Conservation (phyloP, 2,329 filamentous ascomycete species). For the Cercospora canescens region DNA sequence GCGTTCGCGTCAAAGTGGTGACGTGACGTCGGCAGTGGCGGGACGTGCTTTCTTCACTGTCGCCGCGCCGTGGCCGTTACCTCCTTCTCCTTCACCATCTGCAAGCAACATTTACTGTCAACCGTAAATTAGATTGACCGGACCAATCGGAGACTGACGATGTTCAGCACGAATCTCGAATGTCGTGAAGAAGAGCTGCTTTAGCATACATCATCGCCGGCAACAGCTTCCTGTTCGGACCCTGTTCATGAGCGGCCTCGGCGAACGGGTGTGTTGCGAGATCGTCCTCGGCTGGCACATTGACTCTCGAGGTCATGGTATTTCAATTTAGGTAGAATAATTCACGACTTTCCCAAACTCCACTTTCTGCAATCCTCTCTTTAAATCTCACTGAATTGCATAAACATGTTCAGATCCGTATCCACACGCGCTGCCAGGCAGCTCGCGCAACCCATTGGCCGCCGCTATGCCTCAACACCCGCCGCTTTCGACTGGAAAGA, state of each 20-base stretch:
- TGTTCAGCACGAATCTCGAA: not conserved
- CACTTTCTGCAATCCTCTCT: not conserved
- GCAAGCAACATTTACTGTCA: not conserved
- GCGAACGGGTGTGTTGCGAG: slow-evolving; percentile 4
- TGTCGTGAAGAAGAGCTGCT: not conserved
- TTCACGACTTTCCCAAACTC: not conserved
- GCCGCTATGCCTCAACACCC: slow-evolving; percentile 44
- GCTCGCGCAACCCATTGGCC: slow-evolving; percentile 35
- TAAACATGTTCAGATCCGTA: slow-evolving; percentile 47
- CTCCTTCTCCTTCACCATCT: no score
- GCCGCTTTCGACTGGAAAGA: slow-evolving; percentile 85
- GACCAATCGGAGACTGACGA: not conserved
- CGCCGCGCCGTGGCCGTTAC: not conserved
- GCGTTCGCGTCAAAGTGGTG: slow-evolving; percentile 13
- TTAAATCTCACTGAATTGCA: not conserved
- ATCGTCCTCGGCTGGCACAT: slow-evolving; percentile 13
- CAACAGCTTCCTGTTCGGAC: slow-evolving; percentile 7
- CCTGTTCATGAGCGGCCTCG: slow-evolving; percentile 9
- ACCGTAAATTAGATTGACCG: not conserved
- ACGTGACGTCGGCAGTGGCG: slow-evolving; percentile 5
- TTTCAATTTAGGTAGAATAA: slow-evolving; percentile 9
- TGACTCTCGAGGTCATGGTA: slow-evolving; percentile 8
- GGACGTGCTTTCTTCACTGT: not conserved
- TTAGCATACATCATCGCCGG: not conserved
- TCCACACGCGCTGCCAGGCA: slow-evolving; percentile 42